phyloP scores from a whole-genome alignment of 2,329 filamentous ascomycete species.

The Fusarium clavum region DNA sequence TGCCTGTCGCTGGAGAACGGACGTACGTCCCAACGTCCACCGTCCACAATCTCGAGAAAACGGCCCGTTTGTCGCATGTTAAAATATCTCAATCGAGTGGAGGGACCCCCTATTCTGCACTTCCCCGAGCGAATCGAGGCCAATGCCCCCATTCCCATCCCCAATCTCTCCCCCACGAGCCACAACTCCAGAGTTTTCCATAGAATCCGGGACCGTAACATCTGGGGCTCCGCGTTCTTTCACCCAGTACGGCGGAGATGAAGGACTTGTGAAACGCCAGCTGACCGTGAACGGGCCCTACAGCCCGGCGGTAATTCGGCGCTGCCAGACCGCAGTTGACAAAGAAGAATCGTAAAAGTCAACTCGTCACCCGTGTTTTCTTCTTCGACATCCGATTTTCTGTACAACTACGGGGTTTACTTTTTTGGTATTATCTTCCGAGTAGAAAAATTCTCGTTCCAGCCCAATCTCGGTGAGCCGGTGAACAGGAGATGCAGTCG shows the following conservation, averaged over 20 bases:
- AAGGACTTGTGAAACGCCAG: conserved; percentile 31
- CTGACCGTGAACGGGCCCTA: conserved; percentile 32
- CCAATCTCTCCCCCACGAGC: conserved; percentile 20
- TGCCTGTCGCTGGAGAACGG: conserved; percentile 41
- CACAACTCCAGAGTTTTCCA: conserved; percentile 25
- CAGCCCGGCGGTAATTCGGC: conserved; percentile 34
- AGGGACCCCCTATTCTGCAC: conserved; percentile 26
- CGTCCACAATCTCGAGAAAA: conserved; percentile 17
- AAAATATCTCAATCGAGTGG: conserved; percentile 27
- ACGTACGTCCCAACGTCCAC: conserved; percentile 16
- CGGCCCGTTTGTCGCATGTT: conserved; percentile 35
- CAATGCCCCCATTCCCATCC: background rate
- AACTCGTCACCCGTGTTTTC: conserved; percentile 27
- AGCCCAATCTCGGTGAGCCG: conserved; percentile 9
- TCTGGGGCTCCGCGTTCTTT: conserved; percentile 34
- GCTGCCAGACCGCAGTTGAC: conserved; percentile 11
- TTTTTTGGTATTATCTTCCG: conserved; percentile 11
- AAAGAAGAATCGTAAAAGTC: background rate
- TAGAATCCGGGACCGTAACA: conserved; percentile 10
- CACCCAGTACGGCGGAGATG: conserved; percentile 24
- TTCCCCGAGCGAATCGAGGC: conserved; percentile 20
- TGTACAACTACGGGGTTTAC: conserved; percentile 5
- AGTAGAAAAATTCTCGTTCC: background rate
- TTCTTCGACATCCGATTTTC: conserved; percentile 25
- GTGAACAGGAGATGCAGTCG: background rate